A percentile compares a stretch with the other conserved stretches of the same genome.
These are phyloP conservation scores for Penicillium sp. DNA, from an alignment of 2,329 filamentous ascomycete species.

Conservation along the genomic window DNA sequence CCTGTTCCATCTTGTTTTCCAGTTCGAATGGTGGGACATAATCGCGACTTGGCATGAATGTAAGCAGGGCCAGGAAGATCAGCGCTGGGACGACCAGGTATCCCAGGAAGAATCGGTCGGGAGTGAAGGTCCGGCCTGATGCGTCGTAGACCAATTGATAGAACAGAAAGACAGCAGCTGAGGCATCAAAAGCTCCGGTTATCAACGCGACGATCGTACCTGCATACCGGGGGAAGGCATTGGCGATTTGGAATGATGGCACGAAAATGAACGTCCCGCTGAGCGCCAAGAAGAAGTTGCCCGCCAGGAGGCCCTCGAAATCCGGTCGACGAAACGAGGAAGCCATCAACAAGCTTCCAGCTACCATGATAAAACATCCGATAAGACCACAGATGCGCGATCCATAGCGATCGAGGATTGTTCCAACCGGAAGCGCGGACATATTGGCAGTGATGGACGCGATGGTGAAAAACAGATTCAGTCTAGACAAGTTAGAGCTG, in stretches of 20 bases:
- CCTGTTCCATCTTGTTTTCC: constrained; percentile 64
- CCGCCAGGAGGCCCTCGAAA: constrained; percentile 72
- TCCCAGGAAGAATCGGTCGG: constrained; percentile 66
- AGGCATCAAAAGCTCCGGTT: constrained; percentile 80
- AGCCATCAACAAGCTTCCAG: constrained; percentile 70
- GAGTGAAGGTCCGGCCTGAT: constrained; percentile 41
- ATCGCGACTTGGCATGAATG: constrained; percentile 67
- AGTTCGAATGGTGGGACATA: constrained; percentile 81
- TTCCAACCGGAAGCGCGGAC: constrained; percentile 78
- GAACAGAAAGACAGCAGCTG: constrained; percentile 72
- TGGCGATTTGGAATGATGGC: constrained; percentile 77
- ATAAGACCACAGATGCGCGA: constrained; percentile 74
- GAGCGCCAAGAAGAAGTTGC: constrained; percentile 72
- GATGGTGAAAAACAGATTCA: constrained; percentile 92
- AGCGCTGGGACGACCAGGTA: constrained; percentile 70
- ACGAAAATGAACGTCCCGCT: constrained; percentile 80
- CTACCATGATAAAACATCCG: constrained; percentile 64
- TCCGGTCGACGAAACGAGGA: constrained; percentile 59
- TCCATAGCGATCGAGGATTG: constrained; percentile 78
- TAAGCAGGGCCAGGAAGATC: constrained; percentile 64
- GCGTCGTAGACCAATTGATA: constrained; percentile 71
- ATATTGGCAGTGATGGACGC: constrained; percentile 88
- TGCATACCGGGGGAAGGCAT: constrained; percentile 73
- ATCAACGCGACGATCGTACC: constrained; percentile 75
- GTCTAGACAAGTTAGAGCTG: constrained; percentile 36